phyloP scores from a whole-genome alignment of 352 stramenopile genomes.

The Phytophthora nicotianae region DNA sequence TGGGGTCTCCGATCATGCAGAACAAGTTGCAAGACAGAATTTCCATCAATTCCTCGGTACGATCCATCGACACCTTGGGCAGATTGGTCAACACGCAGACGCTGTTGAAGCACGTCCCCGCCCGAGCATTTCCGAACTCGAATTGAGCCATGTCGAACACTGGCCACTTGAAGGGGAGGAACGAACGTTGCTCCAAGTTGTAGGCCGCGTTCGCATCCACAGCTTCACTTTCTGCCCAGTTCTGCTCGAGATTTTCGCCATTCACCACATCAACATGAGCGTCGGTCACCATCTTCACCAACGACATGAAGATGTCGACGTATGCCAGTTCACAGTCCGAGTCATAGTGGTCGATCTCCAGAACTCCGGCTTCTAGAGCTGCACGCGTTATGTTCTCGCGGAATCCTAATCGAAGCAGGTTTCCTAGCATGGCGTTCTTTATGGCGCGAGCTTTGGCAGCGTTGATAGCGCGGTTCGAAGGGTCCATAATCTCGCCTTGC shows the following conservation, averaged over 20 bases:
- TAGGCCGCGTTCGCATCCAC: constrained; percentile 3
- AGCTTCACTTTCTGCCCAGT: constrained; percentile 5
- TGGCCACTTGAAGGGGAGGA: constrained; percentile 81
- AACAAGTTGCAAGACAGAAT: constrained; percentile 79
- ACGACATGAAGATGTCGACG: constrained; percentile 80
- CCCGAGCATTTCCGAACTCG: constrained; percentile 81
- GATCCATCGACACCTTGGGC: constrained; percentile 74
- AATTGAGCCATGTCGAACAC: constrained; percentile 91
- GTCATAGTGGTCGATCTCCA: constrained; percentile 74
- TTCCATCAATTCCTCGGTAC: constrained; percentile 78
- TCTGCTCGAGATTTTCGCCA: constrained; percentile 4
- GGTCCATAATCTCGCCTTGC: constrained; percentile 36
- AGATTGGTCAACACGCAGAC: constrained; percentile 87
- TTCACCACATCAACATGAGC: constrained; percentile 61
- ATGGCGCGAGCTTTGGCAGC: constrained; percentile 65
- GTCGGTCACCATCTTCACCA: constrained; percentile 79
- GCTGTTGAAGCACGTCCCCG: constrained; percentile 81
- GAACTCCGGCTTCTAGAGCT: constrained; percentile 62
- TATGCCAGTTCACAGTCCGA: constrained; percentile 77
- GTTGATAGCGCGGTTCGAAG: constrained; percentile 70
- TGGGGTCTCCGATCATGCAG: constrained; percentile 77
- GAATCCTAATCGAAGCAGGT: constrained; percentile 59
- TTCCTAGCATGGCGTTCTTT: constrained; percentile 56
- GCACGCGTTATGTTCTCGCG: constrained; percentile 41
- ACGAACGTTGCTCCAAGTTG: constrained; percentile 25